Base-by-base conservation (phyloP, 257 asterid species). In the Gardenia jasminoides region DNA sequence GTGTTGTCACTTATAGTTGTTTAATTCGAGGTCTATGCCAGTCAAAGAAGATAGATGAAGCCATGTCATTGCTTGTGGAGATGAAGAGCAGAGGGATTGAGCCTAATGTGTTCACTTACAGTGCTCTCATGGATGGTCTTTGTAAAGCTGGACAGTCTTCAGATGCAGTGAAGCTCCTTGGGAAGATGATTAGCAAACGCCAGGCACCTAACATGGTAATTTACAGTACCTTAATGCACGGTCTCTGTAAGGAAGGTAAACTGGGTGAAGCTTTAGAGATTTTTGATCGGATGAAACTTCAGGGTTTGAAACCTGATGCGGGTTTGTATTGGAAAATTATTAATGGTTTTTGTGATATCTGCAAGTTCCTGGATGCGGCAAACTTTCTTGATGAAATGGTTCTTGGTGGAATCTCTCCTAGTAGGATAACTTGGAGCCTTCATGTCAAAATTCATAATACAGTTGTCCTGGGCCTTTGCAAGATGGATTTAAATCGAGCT, bases 261-360 rank as follows among this genome's bases (percentile, higher is more conserved):
- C 70, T 89, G 70, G 62, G 56, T 54, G 97, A 92, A 71, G 96
- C 94, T 1, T 87, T 96, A 69, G 93, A 90, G 89, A 80, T 96
- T 84, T 89, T 96, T 74, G 97, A 93, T 77, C 83, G 95, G 74
- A 89, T 96, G 93, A 92, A 93, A 92, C 93, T 96, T 67, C 97
- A 92, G 86, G 97, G 92, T 80, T 82, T 91, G 89, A 91, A 91
- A 87, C 97, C 97, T 26, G 99, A 93, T 83, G 98, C 93, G 0
- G 97, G 97, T 56, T 78, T 93, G 83, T 96, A 92, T 82, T 88
- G 90, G 30, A 93, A 93, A 82, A 76, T 96, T 41, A 86, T 92
- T 41, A 84, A 82, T 75, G 90, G 89, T 47, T 90, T 88, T 80
- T 92, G 97, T 81, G 96, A 88, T 67, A 70, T 77, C 24, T 67